A percentile compares a stretch with the other conserved stretches of the same genome.
Evolutionary conservation across 106 monocot species (phyloP).

Genomic region (Agapanthus africanus): DNA sequence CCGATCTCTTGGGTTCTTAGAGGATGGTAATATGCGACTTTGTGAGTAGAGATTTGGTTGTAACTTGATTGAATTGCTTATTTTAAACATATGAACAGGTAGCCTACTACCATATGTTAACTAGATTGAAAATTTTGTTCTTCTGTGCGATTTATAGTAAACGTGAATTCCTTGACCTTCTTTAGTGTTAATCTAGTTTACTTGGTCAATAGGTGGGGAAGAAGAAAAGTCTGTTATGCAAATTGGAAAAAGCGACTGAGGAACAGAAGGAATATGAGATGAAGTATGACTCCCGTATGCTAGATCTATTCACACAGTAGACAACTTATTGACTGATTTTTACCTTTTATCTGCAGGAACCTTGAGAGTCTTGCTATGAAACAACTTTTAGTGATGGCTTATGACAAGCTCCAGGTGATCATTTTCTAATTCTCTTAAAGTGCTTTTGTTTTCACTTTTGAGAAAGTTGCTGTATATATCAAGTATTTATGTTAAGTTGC

Average conservation of each 20-base stretch:
- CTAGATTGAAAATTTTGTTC: neutral
- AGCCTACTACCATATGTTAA: neutral
- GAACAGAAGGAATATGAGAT: conserved; percentile 41
- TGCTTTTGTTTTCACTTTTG: neutral
- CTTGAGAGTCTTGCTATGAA: conserved; percentile 78
- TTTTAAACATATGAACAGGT: neutral
- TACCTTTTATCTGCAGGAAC: conserved; percentile 36
- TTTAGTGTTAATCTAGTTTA: conserved; percentile 1
- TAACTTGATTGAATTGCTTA: neutral
- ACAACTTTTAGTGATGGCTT: conserved; percentile 73
- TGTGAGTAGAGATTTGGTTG: neutral
- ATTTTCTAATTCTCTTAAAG: neutral
- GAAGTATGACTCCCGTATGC: conserved; percentile 32
- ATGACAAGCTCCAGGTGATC: conserved; percentile 58
- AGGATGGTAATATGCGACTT: neutral
- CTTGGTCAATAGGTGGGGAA: conserved; percentile 35
- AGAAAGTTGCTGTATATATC: neutral
- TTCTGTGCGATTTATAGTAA: neutral
- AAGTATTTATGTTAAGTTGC: neutral
- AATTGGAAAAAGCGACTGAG: conserved; percentile 54
- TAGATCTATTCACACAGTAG: neutral
- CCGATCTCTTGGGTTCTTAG: too few species aligned
- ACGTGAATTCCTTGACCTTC: neutral
- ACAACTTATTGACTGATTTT: neutral
- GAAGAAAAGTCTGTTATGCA: conserved; percentile 40